Base-by-base conservation (phyloP, 23 red algal genomes). In the Gracilaria domingensis region DNA sequence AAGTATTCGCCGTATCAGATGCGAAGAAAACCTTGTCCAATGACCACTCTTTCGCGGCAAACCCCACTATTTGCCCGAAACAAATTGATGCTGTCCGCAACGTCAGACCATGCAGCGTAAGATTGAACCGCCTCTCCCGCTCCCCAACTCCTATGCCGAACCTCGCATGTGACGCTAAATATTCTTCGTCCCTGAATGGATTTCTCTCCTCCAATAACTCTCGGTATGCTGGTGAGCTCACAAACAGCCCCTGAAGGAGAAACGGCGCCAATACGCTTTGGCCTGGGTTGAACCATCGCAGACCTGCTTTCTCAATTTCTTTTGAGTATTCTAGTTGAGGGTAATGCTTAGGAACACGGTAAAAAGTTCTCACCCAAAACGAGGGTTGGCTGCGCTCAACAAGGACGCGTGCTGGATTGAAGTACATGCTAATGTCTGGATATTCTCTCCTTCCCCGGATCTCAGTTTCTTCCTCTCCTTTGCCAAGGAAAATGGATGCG, bases 81-180 rank as follows among this genome's bases (percentile, higher is more conserved):
- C 59, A 62, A 12, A 30, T 76, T 20, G 39, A 51, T 32, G 34
- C 71, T 8, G n/a, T 76, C 9, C 71, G 18, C 6, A 49, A 11
- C 4, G 71, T 51, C 71, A 39, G 71, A 8, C 71, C 71, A 11
- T 76, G 4, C 11, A 20, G 4, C 71, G 2, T 14, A 29, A 49
- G 29, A 45, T 76, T 76, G 16, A 76, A 76, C 4, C 71, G 71
- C 2, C n/a, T 7, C 34, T 45, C 20, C 29, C n/a, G 21, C 24
- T 76, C 71, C n/a, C 71, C 71, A 24, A 76, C 5, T 25, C 71
- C 71, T 24, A 30, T 8, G n/a, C 71, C 71, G 34, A 76, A 25
- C n/a, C 71, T 24, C 2, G 71, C 71, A 34, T 76, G 71, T 20
- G 47, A 49, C 9, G 71, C 39, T 6, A 62, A 4, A 12, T 29